phyloP scores from a whole-genome alignment of 2,329 filamentous ascomycete genomes.

The Colletotrichum melonis region DNA sequence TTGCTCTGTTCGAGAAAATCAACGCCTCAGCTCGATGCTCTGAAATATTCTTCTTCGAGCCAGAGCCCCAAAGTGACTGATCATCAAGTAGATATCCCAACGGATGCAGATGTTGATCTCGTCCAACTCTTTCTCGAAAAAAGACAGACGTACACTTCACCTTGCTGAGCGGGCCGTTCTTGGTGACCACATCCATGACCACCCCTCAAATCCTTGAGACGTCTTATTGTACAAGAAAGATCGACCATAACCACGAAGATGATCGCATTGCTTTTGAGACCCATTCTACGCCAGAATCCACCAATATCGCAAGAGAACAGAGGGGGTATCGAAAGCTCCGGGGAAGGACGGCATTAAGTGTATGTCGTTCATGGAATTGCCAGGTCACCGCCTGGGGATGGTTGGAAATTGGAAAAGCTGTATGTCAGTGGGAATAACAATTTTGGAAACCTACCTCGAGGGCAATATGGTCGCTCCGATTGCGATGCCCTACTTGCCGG shows the following conservation, averaged over 20 bases:
- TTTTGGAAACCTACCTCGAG: conserved; percentile 28
- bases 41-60: neutral
- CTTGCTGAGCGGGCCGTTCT: conserved; percentile 4
- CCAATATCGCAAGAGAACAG: conserved; percentile 29
- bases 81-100: neutral
- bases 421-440: conserved; percentile 28
- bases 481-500: neutral
- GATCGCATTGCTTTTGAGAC: conserved; percentile 7
- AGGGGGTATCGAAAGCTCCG: conserved; percentile 32
- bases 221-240: conserved; percentile 26
- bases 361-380: conserved; percentile 1
- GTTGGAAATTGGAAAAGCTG: conserved; percentile 15
- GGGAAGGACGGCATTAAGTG: neutral
- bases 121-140: neutral
- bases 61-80: neutral
- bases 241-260: neutral
- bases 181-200: neutral
- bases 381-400: neutral
- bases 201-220: neutral
- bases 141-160: conserved; percentile 1
- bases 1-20: neutral
- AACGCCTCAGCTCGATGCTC: neutral
- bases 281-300: conserved; percentile 31
- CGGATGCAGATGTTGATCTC: neutral
- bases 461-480: neutral